Evolutionary conservation across 2,329 filamentous ascomycete genomes (phyloP).

Genomic region (Phoma sp.): DNA sequence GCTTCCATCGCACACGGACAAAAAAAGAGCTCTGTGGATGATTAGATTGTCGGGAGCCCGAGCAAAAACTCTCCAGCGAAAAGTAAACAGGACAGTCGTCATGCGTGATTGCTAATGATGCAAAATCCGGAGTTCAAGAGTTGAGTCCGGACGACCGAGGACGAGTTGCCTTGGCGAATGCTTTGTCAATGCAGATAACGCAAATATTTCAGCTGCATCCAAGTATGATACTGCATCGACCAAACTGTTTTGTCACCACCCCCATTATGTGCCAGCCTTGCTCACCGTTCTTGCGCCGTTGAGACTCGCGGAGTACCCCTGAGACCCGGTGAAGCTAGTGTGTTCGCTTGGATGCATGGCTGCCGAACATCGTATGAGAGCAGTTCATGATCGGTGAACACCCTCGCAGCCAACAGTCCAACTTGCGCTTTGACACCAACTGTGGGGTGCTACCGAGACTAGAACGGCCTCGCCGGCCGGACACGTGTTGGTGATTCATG

Average conservation of each 20-base stretch:
- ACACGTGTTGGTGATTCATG: conserved; percentile 8
- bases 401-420: conserved; percentile 3
- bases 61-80: neutral
- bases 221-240: neutral
- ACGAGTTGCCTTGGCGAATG: neutral
- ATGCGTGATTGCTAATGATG: neutral
- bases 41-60: no score
- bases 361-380: conserved; percentile 16
- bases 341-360: conserved; percentile 13
- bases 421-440: conserved; percentile 1
- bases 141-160: neutral
- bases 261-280: conserved; percentile 9
- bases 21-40: neutral
- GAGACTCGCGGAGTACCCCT: conserved; percentile 9
- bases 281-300: conserved; percentile 6
- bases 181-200: neutral
- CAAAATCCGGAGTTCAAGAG: neutral
- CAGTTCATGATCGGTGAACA: conserved; percentile 17
- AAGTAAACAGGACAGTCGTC: neutral
- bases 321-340: conserved; percentile 1
- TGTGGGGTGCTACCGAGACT: conserved; percentile 2
- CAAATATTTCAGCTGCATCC: neutral
- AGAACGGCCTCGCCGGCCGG: conserved; percentile 4
- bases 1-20: neutral
- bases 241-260: conserved; percentile 6